Evolutionary conservation across 202 grass and related monocot genomes (phyloP), one percentile per base, ranked within the genome.

Genomic region (Elaeis oleifera): DNA sequence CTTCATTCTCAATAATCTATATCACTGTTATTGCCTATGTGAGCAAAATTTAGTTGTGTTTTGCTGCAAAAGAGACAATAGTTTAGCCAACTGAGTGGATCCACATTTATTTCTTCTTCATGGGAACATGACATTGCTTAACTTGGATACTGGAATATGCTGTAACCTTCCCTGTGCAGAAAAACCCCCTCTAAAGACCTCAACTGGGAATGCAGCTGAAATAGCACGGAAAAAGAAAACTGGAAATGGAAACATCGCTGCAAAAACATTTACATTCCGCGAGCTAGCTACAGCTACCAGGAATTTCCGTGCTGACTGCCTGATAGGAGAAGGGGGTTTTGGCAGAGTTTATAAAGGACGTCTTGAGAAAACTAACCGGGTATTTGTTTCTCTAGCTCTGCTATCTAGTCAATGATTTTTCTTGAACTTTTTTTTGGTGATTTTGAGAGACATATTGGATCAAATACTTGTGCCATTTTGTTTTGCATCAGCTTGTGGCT

Each of bases 271-370:
- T 72, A 85, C 79, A 16, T 96, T 88, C 77, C 91, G 84, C 17
- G 87, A 96, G 61, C 73, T 96, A 36, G 91, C 81, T 0, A 75
- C 63, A 23, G 81, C 87, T 56, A 90, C 91, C 17, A 74, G 78
- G 57, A 85, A 85, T 22, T 90, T 96, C 59, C 68, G 78, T 8
- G 65, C 61, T 0, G 81, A 90, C 48, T 78, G 63, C 63, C 73
- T 96, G 6, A 25, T 96, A 22, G 91, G 91, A 26, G 81, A 90
- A 67, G 87, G 87, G 16, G 84, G 87, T 26, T 96, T 96, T 28
- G 87, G 92, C 50, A 96, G 84, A 74, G 92, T 96, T 24, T 96
- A 86, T 64, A 92, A 92, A 64, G 94, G 94, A 16, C 71, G 66
- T 60, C 73, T 91, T 70, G 71, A 73, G 67, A 49, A 63, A 9